These are phyloP conservation scores for Paecilomyces niveus DNA, from an alignment of 2,329 filamentous ascomycete genomes.

Conservation along the genomic window DNA sequence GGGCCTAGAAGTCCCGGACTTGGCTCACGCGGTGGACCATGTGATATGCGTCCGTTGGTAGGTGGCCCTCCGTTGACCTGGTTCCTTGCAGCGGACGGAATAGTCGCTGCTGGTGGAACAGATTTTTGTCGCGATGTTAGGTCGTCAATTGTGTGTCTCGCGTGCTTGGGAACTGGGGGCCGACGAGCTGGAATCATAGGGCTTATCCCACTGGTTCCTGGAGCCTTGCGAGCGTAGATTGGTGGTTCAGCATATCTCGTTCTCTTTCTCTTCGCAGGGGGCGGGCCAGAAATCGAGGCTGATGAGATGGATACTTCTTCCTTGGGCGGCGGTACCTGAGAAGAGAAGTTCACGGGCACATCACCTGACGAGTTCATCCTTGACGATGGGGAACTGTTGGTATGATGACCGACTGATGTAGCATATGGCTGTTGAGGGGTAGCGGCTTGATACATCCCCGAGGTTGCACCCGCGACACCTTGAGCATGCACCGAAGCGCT, in stretches of 20 bases:
- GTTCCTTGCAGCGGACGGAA: constrained; percentile 9
- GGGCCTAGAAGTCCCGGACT: constrained; percentile 24
- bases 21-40: constrained; percentile 12
- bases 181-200: constrained; percentile 34
- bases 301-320: constrained; percentile 16
- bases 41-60: constrained; percentile 21
- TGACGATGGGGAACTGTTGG: constrained; percentile 23
- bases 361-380: constrained; percentile 11
- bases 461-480: constrained; percentile 7
- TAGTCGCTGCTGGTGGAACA: constrained; percentile 9
- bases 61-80: constrained; percentile 17
- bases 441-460: constrained; percentile 3
- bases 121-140: constrained; percentile 9
- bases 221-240: constrained; percentile 42
- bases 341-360: not conserved
- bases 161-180: constrained; percentile 25
- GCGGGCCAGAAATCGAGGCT: constrained; percentile 14
- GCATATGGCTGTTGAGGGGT: constrained; percentile 8
- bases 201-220: constrained; percentile 32
- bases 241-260: constrained; percentile 47
- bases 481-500: constrained; percentile 9
- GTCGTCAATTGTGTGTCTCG: constrained; percentile 15
- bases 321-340: constrained; percentile 12
- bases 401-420: constrained; percentile 11
- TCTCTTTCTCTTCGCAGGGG: constrained; percentile 42